A percentile compares a stretch with the other conserved stretches of the same genome.
phyloP scores from a whole-genome alignment of 345 rosid genomes.

The Sapria himalayana region DNA sequence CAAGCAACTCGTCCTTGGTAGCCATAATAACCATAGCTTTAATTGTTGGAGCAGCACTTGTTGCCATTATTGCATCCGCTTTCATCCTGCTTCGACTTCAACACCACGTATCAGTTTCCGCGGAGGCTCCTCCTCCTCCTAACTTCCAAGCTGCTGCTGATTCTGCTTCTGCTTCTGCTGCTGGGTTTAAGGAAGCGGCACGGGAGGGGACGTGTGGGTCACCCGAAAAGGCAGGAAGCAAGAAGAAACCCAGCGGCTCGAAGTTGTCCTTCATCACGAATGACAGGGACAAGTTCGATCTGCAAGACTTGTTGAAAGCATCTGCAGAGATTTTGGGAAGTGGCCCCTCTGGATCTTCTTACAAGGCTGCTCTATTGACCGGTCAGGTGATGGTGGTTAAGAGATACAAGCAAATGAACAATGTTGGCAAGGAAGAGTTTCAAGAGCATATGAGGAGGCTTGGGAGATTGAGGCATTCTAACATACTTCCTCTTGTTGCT shows the following conservation, averaged over 20 bases:
- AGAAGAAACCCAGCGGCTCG: constrained; percentile 12
- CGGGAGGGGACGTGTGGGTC: constrained; percentile 7
- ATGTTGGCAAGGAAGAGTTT: constrained; percentile 54
- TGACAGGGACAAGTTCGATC: constrained; percentile 46
- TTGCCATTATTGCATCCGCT: constrained; percentile 5
- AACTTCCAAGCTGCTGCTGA: constrained; percentile 23
- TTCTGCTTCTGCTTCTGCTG: no score
- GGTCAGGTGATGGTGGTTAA: constrained; percentile 66
- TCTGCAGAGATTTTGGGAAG: constrained; percentile 83
- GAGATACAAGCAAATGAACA: constrained; percentile 75
- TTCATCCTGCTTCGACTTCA: constrained; percentile 9
- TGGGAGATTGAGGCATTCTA: constrained; percentile 49
- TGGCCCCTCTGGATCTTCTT: constrained; percentile 68
- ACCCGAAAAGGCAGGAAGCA: constrained; percentile 9
- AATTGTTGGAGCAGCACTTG: constrained; percentile 10
- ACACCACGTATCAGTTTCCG: constrained; percentile 7
- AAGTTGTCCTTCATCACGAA: constrained; percentile 49
- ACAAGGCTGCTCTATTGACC: constrained; percentile 30
- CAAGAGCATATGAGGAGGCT: constrained; percentile 67
- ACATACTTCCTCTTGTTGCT: constrained; percentile 65
- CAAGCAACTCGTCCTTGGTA: constrained; percentile 5
- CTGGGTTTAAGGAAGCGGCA: constrained; percentile 14
- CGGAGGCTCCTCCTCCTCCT: constrained; percentile 25
- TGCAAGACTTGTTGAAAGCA: constrained; percentile 57
- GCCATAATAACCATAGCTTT: constrained; percentile 11